Conservation (phyloP, 2,329 filamentous ascomycete species). For the Aureobasidium uvarum region DNA sequence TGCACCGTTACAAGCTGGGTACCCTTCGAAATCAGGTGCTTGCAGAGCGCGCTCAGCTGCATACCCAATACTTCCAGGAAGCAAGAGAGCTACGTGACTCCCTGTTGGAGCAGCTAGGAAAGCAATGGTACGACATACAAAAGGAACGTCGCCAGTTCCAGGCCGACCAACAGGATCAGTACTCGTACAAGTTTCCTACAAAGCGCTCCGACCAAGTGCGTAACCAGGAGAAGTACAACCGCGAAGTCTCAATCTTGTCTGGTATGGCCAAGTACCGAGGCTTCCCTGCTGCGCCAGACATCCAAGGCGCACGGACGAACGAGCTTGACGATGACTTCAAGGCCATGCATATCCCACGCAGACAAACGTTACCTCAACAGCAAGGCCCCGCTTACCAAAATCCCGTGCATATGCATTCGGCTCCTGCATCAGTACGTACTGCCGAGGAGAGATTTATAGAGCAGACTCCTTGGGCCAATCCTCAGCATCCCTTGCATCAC, state of each 20-base stretch:
- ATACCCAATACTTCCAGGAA: slow-evolving; percentile 86
- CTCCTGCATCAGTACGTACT: slow-evolving; percentile 34
- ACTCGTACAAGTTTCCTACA: slow-evolving; percentile 75
- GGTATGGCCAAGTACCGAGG: slow-evolving; percentile 93
- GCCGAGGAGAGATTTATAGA: slow-evolving; percentile 75
- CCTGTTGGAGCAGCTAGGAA: slow-evolving; percentile 75
- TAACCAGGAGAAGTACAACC: slow-evolving; percentile 89
- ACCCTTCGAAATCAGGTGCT: slow-evolving; percentile 72
- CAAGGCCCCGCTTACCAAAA: slow-evolving; percentile 15
- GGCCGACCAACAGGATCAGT: slow-evolving; percentile 76
- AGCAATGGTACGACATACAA: slow-evolving; percentile 91
- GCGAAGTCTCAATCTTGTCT: slow-evolving; percentile 86
- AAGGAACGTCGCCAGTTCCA: slow-evolving; percentile 77
- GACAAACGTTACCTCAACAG: slow-evolving; percentile 31
- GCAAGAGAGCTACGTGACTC: slow-evolving; percentile 79
- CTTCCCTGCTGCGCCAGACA: slow-evolving; percentile 89
- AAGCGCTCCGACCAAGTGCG: slow-evolving; percentile 73
- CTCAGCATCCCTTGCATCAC: slow-evolving; percentile 51
- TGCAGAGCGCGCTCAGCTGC: slow-evolving; percentile 78
- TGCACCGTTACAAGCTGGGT: slow-evolving; percentile 70
- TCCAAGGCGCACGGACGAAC: slow-evolving; percentile 66
- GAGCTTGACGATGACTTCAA: slow-evolving; percentile 86
- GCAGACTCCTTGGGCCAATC: slow-evolving; percentile 89
- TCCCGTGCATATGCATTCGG: slow-evolving; percentile 19
- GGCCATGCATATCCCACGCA: slow-evolving; percentile 57